Evolutionary conservation across 805 yeast species (phyloP), one percentile per base, ranked within the genome.

Genomic region (Wickerhamomyces bovis): DNA sequence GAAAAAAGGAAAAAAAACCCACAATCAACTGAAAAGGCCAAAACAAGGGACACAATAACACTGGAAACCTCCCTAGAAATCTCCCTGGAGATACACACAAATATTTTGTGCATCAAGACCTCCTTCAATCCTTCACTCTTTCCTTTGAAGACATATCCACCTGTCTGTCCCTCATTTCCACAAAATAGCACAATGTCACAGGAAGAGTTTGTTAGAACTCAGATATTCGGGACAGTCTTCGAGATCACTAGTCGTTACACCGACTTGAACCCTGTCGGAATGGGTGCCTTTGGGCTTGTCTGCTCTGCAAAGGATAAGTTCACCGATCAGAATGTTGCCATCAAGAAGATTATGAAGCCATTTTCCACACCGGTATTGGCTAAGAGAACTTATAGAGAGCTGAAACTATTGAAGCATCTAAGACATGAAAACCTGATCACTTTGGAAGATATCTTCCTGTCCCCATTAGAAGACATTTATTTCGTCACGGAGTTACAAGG

Each of bases 281-380:
- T 94, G 99, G 99, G 99, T 22, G 99, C 99, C 8, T 94, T 94
- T 64, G 99, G 99, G 6, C 76, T 94, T 18, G 99, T 94, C 36
- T 94, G 99, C 64, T 89, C 97, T 9, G 99, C 99, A 1, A 80
- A 83, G 47, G 99, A 94, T 67, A 87, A 83, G 56, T 76, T 90
- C 50, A 89, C 97, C 0, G 82, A 80, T 45, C 96, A 90, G 66
- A 88, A 85, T 55, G 99, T 94, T 33, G 99, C 99, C 42, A 94
- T 94, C 51, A 94, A 94, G 66, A 94, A 94, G 71, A 92, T 94
- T 57, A 88, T 92, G 96, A 92, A 89, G 65, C 99, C 99, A 0
- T 94, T 94, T 64, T 80, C 89, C 52, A 92, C 98, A 1, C 83
- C 97, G 7, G 96, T 94, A 26, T 74, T 94, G 56, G 97, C 98